Percentiles rank a stretch among this genome's conserved stretches.
Conservation (phyloP, 768 basidiomycete species). For the Pisolithus orientalis region DNA sequence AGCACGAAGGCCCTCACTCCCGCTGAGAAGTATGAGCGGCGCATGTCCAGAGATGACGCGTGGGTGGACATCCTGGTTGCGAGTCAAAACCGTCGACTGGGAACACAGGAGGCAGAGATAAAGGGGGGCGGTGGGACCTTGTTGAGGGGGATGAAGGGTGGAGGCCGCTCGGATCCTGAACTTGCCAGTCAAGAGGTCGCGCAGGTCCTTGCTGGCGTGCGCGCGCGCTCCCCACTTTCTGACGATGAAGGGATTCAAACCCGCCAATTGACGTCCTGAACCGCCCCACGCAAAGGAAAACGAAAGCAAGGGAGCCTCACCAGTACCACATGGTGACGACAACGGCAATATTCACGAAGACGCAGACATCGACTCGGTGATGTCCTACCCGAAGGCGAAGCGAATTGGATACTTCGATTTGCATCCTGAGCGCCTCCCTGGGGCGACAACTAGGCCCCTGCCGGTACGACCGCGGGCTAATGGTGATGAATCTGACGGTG, state of each 20-base stretch:
- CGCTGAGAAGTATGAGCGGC: slow-evolving; percentile 36
- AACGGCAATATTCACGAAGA: slow-evolving; percentile 36
- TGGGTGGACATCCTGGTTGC: slow-evolving; percentile 87
- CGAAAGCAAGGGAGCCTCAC: neutral
- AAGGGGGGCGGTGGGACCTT: slow-evolving; percentile 21
- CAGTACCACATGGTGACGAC: slow-evolving; percentile 17
- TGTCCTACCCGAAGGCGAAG: slow-evolving; percentile 28
- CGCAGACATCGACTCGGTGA: slow-evolving; percentile 39
- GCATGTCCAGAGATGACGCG: slow-evolving; percentile 57
- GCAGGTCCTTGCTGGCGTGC: slow-evolving; percentile 57
- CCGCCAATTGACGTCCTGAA: slow-evolving; percentile 14
- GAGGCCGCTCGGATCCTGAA: slow-evolving; percentile 52
- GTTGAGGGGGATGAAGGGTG: slow-evolving; percentile 26
- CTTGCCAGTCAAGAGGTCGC: slow-evolving; percentile 68
- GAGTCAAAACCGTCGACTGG: slow-evolving; percentile 44
- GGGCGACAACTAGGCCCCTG: slow-evolving; percentile 6
- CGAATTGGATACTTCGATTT: slow-evolving; percentile 72
- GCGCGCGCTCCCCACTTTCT: slow-evolving; percentile 28
- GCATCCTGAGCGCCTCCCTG: slow-evolving; percentile 64
- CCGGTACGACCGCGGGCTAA: slow-evolving; percentile 22
- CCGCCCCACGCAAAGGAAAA: neutral
- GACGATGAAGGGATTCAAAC: slow-evolving; percentile 35
- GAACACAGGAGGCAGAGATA: slow-evolving; percentile 47
- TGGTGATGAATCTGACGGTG: slow-evolving; percentile 29
- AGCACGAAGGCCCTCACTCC: slow-evolving; percentile 36